phyloP scores from a whole-genome alignment of 345 rosid genomes.

The Excoecaria agallocha region DNA sequence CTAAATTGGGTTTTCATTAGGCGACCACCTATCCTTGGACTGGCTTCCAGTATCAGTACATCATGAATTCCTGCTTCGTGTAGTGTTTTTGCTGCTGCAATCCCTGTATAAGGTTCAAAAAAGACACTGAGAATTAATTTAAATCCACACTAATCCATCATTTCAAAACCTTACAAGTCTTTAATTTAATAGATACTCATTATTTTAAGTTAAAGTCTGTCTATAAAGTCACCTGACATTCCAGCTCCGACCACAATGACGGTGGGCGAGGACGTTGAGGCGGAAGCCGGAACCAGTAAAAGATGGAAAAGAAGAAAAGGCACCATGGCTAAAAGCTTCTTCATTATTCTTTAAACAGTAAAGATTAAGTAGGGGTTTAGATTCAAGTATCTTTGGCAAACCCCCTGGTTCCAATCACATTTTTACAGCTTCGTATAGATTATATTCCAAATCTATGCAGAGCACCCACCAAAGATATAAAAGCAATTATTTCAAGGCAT shows the following conservation, averaged over 20 bases:
- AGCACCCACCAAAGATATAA: no score
- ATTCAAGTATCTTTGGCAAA: no score
- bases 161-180: not conserved
- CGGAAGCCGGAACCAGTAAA: not conserved
- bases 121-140: not conserved
- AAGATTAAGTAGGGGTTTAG: no score
- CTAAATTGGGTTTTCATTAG: constrained; percentile 16
- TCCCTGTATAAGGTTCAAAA: constrained; percentile 12
- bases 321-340: not conserved
- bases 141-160: not conserved
- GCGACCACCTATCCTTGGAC: constrained; percentile 23
- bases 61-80: constrained; percentile 27
- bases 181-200: not conserved
- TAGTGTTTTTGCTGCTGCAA: constrained; percentile 33
- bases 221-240: constrained; percentile 24
- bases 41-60: constrained; percentile 34
- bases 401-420: no score
- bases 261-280: constrained; percentile 6
- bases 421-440: no score
- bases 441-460: no score
- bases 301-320: constrained; percentile 5
- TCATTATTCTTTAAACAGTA: not conserved
- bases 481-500: no score
- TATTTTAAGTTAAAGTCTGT: not conserved
- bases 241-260: constrained; percentile 37